Conservation (phyloP, 2,329 filamentous ascomycete species). For the Penicillium sp. region DNA sequence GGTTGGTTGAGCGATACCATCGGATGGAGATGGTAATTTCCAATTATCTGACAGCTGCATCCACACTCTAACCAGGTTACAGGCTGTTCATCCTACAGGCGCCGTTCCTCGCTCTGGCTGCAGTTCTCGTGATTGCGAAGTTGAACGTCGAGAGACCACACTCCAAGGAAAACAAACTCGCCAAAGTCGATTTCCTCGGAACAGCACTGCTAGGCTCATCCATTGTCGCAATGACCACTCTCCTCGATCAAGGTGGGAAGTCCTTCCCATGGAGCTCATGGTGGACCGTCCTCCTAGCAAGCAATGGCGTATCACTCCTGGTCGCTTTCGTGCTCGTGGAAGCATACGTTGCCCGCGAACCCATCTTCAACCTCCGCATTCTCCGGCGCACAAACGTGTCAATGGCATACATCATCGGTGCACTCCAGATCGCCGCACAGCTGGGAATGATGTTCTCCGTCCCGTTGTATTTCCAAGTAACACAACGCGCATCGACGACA, state of each 20-base stretch:
- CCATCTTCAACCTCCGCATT: slow-evolving; percentile 37
- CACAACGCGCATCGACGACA: slow-evolving; percentile 55
- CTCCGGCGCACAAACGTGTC: slow-evolving; percentile 30
- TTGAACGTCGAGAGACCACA: slow-evolving; percentile 33
- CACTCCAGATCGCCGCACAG: slow-evolving; percentile 57
- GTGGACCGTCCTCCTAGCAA: slow-evolving; percentile 16
- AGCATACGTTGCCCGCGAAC: slow-evolving; percentile 30
- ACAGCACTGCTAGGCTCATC: slow-evolving; percentile 45
- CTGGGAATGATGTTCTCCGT: slow-evolving; percentile 63
- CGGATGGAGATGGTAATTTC: slow-evolving; percentile 61
- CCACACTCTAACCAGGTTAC: not conserved
- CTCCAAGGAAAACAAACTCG: slow-evolving; percentile 28
- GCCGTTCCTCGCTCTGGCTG: slow-evolving; percentile 25
- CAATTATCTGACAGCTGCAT: too few relatives aligned
- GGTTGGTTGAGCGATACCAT: slow-evolving; percentile 61
- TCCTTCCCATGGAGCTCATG: slow-evolving; percentile 33
- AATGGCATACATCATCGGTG: slow-evolving; percentile 41
- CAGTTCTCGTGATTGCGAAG: slow-evolving; percentile 41
- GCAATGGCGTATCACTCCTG: slow-evolving; percentile 11
- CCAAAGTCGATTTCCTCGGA: slow-evolving; percentile 59
- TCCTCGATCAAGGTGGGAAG: slow-evolving; percentile 50
- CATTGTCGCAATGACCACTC: slow-evolving; percentile 45
- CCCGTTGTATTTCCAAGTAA: slow-evolving; percentile 68
- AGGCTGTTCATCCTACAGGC: slow-evolving; percentile 31
- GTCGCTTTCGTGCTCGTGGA: slow-evolving; percentile 31